Conservation (phyloP, 306 rosid species). For the Cucumis hystrix region DNA sequence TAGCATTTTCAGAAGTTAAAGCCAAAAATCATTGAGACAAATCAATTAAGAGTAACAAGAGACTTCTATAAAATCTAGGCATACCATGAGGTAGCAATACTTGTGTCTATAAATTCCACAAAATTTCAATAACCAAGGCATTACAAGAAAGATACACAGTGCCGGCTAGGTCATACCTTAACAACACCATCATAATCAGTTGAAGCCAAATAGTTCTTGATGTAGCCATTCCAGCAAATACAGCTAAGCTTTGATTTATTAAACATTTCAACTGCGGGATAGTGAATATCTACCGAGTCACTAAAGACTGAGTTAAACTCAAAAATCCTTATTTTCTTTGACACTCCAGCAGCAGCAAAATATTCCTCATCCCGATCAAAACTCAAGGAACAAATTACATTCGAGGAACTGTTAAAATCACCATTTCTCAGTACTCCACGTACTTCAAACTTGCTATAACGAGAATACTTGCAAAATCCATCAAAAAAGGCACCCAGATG, state of each 20-base stretch:
- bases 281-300: conserved; percentile 74
- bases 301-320: conserved; percentile 62
- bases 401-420: conserved; percentile 61
- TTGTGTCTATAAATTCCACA: background rate
- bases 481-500: conserved; percentile 61
- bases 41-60: background rate
- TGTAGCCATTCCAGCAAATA: conserved; percentile 90
- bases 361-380: conserved; percentile 88
- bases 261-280: conserved; percentile 74
- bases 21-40: background rate
- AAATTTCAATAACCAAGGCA: background rate
- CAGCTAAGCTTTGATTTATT: conserved; percentile 76
- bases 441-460: conserved; percentile 69
- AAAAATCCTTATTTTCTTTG: conserved; percentile 77
- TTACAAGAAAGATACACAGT: background rate
- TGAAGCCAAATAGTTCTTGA: conserved; percentile 88
- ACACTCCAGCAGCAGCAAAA: conserved; percentile 89
- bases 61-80: background rate
- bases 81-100: background rate
- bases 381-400: conserved; percentile 79
- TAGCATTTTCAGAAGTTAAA: background rate
- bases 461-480: conserved; percentile 91
- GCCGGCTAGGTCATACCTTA: conserved; percentile 37
- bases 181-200: conserved; percentile 81
- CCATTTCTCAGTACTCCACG: conserved; percentile 70